These are phyloP conservation scores for Breviolum minutum DNA, from an alignment of 73 alveolate genomes.

Conservation along the genomic window DNA sequence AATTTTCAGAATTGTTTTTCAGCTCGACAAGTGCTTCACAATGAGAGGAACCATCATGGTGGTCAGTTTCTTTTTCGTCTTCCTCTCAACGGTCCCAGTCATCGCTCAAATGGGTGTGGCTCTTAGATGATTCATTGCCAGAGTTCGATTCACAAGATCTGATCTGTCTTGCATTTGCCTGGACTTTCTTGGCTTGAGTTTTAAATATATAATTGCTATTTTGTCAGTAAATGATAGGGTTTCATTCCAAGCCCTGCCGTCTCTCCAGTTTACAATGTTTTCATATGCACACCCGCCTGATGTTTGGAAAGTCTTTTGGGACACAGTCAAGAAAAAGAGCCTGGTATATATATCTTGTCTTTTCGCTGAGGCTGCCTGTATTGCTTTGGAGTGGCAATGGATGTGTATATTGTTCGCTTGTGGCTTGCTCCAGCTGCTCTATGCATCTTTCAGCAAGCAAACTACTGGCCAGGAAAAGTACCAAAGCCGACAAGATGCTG, in stretches of 20 bases:
- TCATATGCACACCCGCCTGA: too few species aligned
- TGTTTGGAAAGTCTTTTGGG: too few species aligned
- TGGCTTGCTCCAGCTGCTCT: constrained; percentile 83
- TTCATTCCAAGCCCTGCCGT: too few species aligned
- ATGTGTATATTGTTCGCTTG: constrained; percentile 70
- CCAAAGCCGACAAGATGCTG: constrained; percentile 21
- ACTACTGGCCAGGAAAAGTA: constrained; percentile 92
- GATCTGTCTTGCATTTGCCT: neutral
- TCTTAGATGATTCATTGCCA: neutral
- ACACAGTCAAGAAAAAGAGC: too few species aligned
- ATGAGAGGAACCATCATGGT: constrained; percentile 72
- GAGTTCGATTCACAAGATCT: neutral
- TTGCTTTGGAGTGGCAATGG: constrained; percentile 88
- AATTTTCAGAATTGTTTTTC: too few species aligned
- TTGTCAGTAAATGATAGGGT: too few species aligned
- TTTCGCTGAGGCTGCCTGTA: constrained; percentile 47
- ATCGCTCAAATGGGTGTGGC: constrained; percentile 69
- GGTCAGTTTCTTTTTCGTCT: constrained; percentile 53
- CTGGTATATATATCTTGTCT: neutral
- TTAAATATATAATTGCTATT: too few species aligned
- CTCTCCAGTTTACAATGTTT: too few species aligned
- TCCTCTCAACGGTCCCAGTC: constrained; percentile 80
- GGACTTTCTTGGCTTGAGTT: neutral
- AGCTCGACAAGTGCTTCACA: neutral
- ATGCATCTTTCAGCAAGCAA: constrained; percentile 64